phyloP scores from a whole-genome alignment of 2,329 filamentous ascomycete species.

The Fusarium pseudocircinatum region DNA sequence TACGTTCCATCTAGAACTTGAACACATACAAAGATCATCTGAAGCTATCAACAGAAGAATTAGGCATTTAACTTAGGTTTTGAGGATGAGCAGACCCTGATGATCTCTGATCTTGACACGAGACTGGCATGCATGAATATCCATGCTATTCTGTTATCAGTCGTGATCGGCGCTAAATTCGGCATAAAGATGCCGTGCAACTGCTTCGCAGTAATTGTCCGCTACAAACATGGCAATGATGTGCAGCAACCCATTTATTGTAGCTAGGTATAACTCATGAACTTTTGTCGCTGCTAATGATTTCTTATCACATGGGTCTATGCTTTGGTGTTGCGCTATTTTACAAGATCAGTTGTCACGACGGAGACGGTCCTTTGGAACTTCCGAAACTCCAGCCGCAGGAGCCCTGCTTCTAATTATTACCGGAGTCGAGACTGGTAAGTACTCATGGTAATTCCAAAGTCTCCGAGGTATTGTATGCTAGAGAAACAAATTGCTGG shows the following conservation, averaged over 20 bases:
- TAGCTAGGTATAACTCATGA: background rate
- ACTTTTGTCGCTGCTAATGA: background rate
- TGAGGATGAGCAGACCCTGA: background rate
- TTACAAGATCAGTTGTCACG: background rate
- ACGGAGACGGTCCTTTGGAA: background rate
- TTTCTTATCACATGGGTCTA: background rate
- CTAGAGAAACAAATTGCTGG: no score
- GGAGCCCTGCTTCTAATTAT: no score
- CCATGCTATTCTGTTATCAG: background rate
- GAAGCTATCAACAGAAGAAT: rapidly evolving
- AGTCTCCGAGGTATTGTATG: no score
- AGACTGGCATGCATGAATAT: background rate
- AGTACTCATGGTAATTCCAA: no score
- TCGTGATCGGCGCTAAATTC: background rate
- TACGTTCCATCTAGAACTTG: background rate
- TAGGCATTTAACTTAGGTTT: background rate
- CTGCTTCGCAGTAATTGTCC: background rate
- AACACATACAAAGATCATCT: background rate
- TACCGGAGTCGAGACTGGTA: no score
- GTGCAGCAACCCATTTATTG: background rate
- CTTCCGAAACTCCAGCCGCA: no score
- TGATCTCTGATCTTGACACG: background rate
- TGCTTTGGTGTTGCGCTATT: background rate
- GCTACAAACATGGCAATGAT: background rate
- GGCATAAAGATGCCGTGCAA: conserved; percentile 11